Evolutionary conservation across 768 basidiomycete species (phyloP).

Genomic region (Suillus plorans): DNA sequence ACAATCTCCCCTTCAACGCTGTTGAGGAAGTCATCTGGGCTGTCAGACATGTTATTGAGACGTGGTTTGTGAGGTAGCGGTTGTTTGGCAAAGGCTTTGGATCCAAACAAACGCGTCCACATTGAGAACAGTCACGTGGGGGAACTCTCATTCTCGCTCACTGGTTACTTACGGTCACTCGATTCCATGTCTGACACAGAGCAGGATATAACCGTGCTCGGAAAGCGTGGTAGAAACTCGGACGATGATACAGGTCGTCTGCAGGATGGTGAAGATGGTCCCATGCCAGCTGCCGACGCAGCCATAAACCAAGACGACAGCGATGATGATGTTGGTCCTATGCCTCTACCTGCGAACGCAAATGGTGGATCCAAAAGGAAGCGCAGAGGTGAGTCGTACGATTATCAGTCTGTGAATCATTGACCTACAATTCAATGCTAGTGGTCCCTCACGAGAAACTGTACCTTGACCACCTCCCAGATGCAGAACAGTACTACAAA

Average conservation of each 20-base stretch:
- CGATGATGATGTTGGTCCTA: slow-evolving; percentile 83
- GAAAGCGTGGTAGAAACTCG: slow-evolving; percentile 57
- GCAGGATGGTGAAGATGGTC: slow-evolving; percentile 22
- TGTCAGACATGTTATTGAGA: slow-evolving; percentile 12
- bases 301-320: slow-evolving; percentile 45
- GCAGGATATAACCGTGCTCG: slow-evolving; percentile 54
- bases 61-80: not conserved
- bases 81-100: slow-evolving; percentile 24
- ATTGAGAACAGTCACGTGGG: not conserved
- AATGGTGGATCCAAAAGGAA: slow-evolving; percentile 62
- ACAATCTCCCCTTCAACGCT: slow-evolving; percentile 81
- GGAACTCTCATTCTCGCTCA: not conserved
- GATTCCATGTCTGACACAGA: slow-evolving; percentile 44
- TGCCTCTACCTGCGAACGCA: slow-evolving; percentile 62
- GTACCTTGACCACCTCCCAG: slow-evolving; percentile 90
- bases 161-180: not conserved
- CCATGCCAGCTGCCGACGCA: slow-evolving; percentile 19
- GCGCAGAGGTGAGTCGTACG: slow-evolving; percentile 64
- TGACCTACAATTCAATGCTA: slow-evolving; percentile 34
- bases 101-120: slow-evolving; percentile 12
- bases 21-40: slow-evolving; percentile 51
- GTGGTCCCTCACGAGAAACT: slow-evolving; percentile 92
- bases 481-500: slow-evolving; percentile 91
- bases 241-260: slow-evolving; percentile 15
- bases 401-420: not conserved